Percentiles rank a stretch among this genome's conserved stretches.
These are phyloP conservation scores for Pelagomonas calceolata DNA, from an alignment of 108 stramenopile genomes.

Conservation along the genomic window DNA sequence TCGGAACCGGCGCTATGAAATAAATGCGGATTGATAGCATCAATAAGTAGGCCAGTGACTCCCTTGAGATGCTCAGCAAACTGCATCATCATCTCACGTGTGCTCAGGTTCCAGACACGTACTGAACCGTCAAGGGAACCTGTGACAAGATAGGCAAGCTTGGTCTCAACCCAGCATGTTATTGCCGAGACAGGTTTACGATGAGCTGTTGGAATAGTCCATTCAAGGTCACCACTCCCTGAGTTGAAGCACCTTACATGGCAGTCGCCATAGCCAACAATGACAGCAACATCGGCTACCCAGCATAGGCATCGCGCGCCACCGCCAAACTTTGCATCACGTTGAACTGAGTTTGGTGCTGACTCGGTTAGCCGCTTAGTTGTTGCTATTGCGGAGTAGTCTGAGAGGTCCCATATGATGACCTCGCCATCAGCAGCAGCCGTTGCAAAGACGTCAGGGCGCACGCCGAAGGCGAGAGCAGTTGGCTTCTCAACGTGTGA, in stretches of 20 bases:
- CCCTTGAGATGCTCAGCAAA: slow-evolving; percentile 33
- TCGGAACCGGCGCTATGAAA: slow-evolving; percentile 31
- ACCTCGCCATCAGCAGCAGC: slow-evolving; percentile 22
- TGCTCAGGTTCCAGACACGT: slow-evolving; percentile 36
- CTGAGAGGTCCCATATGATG: slow-evolving; percentile 34
- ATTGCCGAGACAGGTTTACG: slow-evolving; percentile 22
- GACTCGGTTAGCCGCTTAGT: not conserved
- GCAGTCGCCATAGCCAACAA: slow-evolving; percentile 34
- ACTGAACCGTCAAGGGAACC: slow-evolving; percentile 34
- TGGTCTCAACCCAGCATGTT: slow-evolving; percentile 10
- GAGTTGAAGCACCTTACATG: slow-evolving; percentile 25
- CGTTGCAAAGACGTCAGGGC: slow-evolving; percentile 31
- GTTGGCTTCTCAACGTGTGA: slow-evolving; percentile 17
- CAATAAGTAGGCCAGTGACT: slow-evolving; percentile 22
- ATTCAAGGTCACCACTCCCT: slow-evolving; percentile 16
- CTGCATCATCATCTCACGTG: slow-evolving; percentile 29
- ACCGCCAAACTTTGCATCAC: slow-evolving; percentile 10
- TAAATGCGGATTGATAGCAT: slow-evolving; percentile 21
- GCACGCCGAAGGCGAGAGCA: slow-evolving; percentile 20
- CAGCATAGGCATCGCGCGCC: slow-evolving; percentile 19
- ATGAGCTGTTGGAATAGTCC: slow-evolving; percentile 36
- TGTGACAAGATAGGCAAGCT: slow-evolving; percentile 23
- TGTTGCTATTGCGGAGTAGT: slow-evolving; percentile 17
- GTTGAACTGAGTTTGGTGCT: too few species aligned
- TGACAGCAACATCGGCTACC: slow-evolving; percentile 18